A percentile compares a stretch with the other conserved stretches of the same genome.
These are phyloP conservation scores for Colletotrichum sp. DNA, from an alignment of 2,329 filamentous ascomycete species.

Conservation along the genomic window DNA sequence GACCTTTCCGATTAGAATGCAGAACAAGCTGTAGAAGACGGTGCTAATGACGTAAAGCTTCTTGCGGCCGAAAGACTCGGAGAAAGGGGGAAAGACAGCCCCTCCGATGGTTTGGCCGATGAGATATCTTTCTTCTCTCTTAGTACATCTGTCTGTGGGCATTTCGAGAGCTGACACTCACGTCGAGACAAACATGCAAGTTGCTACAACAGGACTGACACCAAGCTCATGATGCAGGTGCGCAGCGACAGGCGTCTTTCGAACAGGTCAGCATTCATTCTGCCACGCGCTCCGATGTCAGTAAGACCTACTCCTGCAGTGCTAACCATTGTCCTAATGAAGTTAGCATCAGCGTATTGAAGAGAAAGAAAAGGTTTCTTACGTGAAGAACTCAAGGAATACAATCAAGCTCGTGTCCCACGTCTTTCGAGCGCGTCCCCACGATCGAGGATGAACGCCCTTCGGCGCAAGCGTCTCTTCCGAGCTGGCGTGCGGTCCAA, in stretches of 20 bases:
- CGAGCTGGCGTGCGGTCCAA: background rate
- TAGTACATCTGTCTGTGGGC: background rate
- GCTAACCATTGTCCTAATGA: background rate
- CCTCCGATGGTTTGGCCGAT: background rate
- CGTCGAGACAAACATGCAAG: background rate
- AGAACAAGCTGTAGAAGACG: background rate
- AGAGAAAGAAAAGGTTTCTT: background rate
- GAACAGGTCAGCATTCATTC: background rate
- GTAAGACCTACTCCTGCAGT: background rate
- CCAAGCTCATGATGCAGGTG: background rate
- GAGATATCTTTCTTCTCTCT: background rate
- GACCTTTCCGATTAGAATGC: background rate
- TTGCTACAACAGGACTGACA: background rate
- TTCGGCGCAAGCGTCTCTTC: background rate
- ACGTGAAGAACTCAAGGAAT: background rate
- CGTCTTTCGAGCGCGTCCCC: background rate
- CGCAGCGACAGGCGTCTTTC: background rate
- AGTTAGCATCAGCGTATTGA: too few species aligned
- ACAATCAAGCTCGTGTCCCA: background rate
- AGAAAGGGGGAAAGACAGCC: background rate
- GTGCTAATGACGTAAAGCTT: background rate
- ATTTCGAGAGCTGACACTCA: background rate
- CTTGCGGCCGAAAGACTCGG: constrained; percentile 10
- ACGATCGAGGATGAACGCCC: background rate
- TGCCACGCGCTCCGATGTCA: fast-evolving